Conservation (phyloP, 441 rosid species). For the Omphalea diandra region DNA sequence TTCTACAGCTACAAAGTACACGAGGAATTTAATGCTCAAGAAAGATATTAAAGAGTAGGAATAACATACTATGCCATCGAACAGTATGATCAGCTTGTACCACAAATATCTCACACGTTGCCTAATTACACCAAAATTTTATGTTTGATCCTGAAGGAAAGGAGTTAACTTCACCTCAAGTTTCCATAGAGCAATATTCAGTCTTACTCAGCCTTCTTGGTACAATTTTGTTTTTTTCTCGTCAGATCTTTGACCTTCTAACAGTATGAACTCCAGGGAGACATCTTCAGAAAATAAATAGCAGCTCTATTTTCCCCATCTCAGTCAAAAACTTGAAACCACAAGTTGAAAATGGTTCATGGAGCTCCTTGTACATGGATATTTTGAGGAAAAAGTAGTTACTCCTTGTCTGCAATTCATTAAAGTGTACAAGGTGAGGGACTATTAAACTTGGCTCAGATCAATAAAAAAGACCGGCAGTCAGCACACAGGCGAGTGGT, state of each 20-base stretch:
- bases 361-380: neutral
- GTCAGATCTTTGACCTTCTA: neutral
- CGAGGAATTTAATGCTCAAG: too few relatives aligned
- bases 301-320: neutral
- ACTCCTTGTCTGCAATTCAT: constrained; percentile 45
- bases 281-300: neutral
- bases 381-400: neutral
- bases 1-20: neutral
- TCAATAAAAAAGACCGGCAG: neutral
- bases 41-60: too few relatives aligned
- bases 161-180: neutral
- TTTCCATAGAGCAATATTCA: neutral
- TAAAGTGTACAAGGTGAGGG: neutral
- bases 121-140: constrained; percentile 12
- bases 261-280: neutral
- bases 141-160: neutral
- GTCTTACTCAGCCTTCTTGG: neutral
- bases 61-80: neutral
- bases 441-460: neutral
- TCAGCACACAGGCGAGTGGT: constrained; percentile 6
- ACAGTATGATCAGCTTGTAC: neutral
- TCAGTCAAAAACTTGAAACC: neutral
- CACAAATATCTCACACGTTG: too few relatives aligned
- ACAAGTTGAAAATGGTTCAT: neutral
- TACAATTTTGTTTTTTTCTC: neutral